Evolutionary conservation across 2,329 filamentous ascomycete genomes (phyloP).

Genomic region (Beauveria pseudobassiana): DNA sequence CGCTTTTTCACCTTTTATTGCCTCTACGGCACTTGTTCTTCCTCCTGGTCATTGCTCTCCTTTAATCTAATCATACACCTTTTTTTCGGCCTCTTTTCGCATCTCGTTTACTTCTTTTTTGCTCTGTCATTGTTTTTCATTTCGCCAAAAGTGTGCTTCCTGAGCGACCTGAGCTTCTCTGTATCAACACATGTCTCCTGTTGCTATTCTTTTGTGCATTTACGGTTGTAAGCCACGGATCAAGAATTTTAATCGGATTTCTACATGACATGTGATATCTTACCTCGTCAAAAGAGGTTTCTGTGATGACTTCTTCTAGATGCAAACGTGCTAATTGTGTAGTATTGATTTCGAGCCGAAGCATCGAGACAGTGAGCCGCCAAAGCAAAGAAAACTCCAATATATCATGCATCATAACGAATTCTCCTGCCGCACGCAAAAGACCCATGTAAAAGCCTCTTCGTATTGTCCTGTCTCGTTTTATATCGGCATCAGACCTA

Average conservation of each 20-base stretch:
- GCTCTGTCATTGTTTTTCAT: too few species aligned
- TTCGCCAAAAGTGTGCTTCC: too few species aligned
- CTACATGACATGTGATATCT: background rate
- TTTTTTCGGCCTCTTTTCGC: background rate
- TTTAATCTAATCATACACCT: background rate
- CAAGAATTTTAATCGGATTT: background rate
- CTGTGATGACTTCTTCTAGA: background rate
- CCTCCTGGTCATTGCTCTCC: background rate
- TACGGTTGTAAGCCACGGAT: too few species aligned
- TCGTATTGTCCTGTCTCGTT: background rate
- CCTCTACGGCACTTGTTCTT: background rate
- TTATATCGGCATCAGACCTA: constrained; percentile 33
- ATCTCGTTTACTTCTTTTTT: background rate
- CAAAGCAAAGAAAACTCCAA: constrained; percentile 6
- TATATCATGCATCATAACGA: background rate
- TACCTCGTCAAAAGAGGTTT: background rate
- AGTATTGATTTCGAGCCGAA: background rate
- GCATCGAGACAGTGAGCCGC: background rate
- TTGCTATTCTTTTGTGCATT: too few species aligned
- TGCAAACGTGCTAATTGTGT: background rate
- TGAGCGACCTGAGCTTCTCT: too few species aligned
- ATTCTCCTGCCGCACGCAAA: background rate
- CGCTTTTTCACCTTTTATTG: background rate
- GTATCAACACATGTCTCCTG: too few species aligned
- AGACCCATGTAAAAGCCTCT: background rate